Percentiles rank a stretch among this genome's conserved stretches.
Conservation (phyloP, 2,329 filamentous ascomycete species). For the Microdochium nivale region DNA sequence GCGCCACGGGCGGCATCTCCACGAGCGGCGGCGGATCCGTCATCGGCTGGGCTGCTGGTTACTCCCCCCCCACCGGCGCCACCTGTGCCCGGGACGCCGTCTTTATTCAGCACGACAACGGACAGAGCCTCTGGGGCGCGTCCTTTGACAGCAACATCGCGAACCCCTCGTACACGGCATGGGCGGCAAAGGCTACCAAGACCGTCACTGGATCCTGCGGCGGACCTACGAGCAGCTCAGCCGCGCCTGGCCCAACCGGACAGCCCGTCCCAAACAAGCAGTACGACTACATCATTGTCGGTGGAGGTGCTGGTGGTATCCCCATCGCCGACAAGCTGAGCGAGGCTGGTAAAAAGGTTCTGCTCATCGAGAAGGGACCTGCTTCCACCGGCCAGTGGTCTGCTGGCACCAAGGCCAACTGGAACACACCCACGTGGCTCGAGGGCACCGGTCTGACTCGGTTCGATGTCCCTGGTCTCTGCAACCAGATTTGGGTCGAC, state of each 20-base stretch:
- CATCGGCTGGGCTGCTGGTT: slow-evolving; percentile 48
- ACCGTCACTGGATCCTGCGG: slow-evolving; percentile 25
- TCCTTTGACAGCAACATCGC: slow-evolving; percentile 24
- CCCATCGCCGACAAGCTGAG: slow-evolving; percentile 52
- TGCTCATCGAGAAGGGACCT: slow-evolving; percentile 54
- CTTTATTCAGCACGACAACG: slow-evolving; percentile 46
- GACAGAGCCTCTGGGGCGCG: slow-evolving; percentile 44
- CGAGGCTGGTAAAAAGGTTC: slow-evolving; percentile 54
- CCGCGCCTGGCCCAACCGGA: slow-evolving; percentile 16
- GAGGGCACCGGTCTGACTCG: slow-evolving; percentile 54
- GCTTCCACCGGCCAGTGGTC: slow-evolving; percentile 57
- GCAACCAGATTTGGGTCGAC: slow-evolving; percentile 61
- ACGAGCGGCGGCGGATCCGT: slow-evolving; percentile 35
- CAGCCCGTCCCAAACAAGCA: slow-evolving; percentile 25
- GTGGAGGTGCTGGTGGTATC: slow-evolving; percentile 51
- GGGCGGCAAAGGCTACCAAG: slow-evolving; percentile 34
- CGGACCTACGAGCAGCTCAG: slow-evolving; percentile 9
- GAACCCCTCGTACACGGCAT: slow-evolving; percentile 31
- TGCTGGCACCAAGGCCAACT: slow-evolving; percentile 45
- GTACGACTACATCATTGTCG: slow-evolving; percentile 55
- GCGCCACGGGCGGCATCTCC: slow-evolving; percentile 29
- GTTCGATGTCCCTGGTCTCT: slow-evolving; percentile 64
- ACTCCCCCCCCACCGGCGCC: slow-evolving; percentile 29
- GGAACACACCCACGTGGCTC: slow-evolving; percentile 37
- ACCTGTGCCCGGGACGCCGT: slow-evolving; percentile 32